phyloP scores from a whole-genome alignment of 768 basidiomycete species.

The Boletus eberwhitei region DNA sequence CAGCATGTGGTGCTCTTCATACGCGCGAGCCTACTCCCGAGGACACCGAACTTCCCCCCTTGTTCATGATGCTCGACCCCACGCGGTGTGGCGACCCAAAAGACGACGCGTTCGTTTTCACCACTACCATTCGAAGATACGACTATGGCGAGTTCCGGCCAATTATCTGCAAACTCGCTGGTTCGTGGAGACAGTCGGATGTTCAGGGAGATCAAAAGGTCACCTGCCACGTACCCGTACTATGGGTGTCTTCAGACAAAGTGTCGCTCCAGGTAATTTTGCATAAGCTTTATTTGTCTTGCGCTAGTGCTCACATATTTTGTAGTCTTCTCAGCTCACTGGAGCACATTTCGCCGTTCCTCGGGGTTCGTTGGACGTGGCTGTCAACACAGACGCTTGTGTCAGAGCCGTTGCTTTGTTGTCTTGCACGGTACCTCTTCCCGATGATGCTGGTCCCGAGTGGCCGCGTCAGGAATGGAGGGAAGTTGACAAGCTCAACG shows the following conservation, averaged over 20 bases:
- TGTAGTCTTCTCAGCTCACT: constrained; percentile 49
- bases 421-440: constrained; percentile 70
- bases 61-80: constrained; percentile 83
- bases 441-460: constrained; percentile 65
- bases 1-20: constrained; percentile 82
- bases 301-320: constrained; percentile 4
- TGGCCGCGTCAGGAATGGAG: constrained; percentile 76
- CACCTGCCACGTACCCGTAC: constrained; percentile 54
- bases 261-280: constrained; percentile 54
- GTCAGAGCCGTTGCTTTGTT: constrained; percentile 73
- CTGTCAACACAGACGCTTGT: constrained; percentile 60
- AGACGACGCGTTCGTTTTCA: constrained; percentile 84
- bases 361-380: constrained; percentile 45
- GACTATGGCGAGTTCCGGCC: constrained; percentile 82
- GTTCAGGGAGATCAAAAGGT: constrained; percentile 48
- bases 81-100: constrained; percentile 69
- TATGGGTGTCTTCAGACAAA: constrained; percentile 54
- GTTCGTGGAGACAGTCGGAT: constrained; percentile 75
- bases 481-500: constrained; percentile 84
- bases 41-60: constrained; percentile 52
- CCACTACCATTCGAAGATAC: constrained; percentile 69
- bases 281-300: not conserved
- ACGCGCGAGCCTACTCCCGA: constrained; percentile 45
- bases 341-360: constrained; percentile 70
- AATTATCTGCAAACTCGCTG: constrained; percentile 66